Base-by-base conservation (phyloP, 176 grass and related monocot genomes). In the barley (Hordeum vulgare) region DNA sequence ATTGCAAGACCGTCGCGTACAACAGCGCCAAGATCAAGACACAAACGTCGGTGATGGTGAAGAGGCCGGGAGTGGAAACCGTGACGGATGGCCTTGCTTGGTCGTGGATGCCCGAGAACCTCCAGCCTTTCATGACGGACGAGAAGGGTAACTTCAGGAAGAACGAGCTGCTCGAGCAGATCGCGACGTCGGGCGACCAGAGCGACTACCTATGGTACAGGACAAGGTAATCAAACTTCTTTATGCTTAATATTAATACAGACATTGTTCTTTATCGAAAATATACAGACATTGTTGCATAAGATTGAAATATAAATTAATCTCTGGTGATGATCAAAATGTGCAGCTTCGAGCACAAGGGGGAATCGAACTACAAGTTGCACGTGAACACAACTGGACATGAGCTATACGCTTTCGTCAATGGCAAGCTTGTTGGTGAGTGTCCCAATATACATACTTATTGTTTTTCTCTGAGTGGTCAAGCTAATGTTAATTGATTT, bases 191-290 rank as follows among this genome's bases (percentile, higher is more conserved):
- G 2, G 21, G 80, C 21, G 95, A 94, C 63, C 84, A 89, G 66
- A 97, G 92, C 35, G 95, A 97, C 61, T 97, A 97, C 82, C 45
- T 97, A 34, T 97, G 95, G 92, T 97, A 97, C 61, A 87, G 80
- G 41, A 97, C 95, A 57, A 93, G 90, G 94, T 90, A 41, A 25
- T n/a, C n/a, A n/a, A n/a, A n/a, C n/a, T n/a, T n/a, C n/a, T n/a
- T n/a, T n/a, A n/a, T n/a, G n/a, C n/a, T n/a, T n/a, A n/a, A n/a
- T n/a, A n/a, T n/a, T n/a, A n/a, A n/a, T n/a, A n/a, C n/a, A n/a
- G n/a, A n/a, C n/a, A n/a, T n/a, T n/a, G n/a, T n/a, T n/a, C n/a
- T n/a, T n/a, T n/a, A n/a, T n/a, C n/a, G n/a, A n/a, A n/a, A n/a
- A n/a, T n/a, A n/a, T n/a, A n/a, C n/a, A n/a, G n/a, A n/a, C n/a